A percentile compares a stretch with the other conserved stretches of the same genome.
Conservation (phyloP, 495 filamentous ascomycete species). For the Xylaria curta region DNA sequence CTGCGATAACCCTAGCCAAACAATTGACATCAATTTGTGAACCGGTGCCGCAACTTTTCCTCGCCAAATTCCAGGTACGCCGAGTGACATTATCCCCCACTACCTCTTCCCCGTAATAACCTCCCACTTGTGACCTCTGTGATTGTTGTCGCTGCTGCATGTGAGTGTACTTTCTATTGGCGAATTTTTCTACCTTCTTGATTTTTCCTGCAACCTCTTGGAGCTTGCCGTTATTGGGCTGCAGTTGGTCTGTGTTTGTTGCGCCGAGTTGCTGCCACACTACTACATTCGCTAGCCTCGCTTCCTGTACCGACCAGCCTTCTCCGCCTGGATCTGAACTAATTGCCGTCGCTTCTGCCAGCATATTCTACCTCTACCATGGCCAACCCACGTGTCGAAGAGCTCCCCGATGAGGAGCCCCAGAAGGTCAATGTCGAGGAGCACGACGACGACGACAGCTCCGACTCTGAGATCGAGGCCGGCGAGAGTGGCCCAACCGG, state of each 20-base stretch:
- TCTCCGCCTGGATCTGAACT: constrained; percentile 41
- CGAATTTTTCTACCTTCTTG: neutral
- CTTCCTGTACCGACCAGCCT: constrained; percentile 23
- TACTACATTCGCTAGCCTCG: constrained; percentile 22
- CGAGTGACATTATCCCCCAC: constrained; percentile 23
- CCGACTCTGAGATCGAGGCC: constrained; percentile 75
- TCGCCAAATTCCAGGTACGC: constrained; percentile 26
- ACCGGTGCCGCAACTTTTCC: constrained; percentile 24
- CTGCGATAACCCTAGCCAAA: constrained; percentile 29
- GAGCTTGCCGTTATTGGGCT: constrained; percentile 8
- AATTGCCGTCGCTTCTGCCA: constrained; percentile 17
- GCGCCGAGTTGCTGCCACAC: constrained; percentile 19
- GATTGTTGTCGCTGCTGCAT: constrained; percentile 4
- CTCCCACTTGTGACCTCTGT: neutral
- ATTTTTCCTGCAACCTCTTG: neutral
- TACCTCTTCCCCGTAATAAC: constrained; percentile 26
- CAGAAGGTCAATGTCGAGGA: constrained; percentile 83
- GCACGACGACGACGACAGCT: constrained; percentile 71
- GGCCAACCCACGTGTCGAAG: constrained; percentile 97
- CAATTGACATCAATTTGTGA: constrained; percentile 31
- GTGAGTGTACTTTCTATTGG: constrained; percentile 24
- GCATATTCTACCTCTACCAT: constrained; percentile 59
- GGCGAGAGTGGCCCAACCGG: constrained; percentile 78
- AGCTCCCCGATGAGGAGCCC: constrained; percentile 89
- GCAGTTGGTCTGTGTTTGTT: constrained; percentile 18